Conservation (phyloP, 2,329 filamentous ascomycete genomes). For the Xylaria sp. region DNA sequence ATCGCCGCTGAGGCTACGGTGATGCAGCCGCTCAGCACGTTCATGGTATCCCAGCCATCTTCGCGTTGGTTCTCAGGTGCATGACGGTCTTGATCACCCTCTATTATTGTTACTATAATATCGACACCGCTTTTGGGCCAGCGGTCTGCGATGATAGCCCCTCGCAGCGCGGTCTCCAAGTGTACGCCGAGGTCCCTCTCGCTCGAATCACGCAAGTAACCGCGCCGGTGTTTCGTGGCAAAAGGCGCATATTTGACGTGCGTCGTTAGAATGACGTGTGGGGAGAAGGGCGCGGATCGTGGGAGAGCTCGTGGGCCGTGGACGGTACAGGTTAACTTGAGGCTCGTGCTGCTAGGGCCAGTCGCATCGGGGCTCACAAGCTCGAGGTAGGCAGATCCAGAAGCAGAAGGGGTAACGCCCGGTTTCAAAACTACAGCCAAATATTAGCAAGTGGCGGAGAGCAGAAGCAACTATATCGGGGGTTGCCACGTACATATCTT, state of each 20-base stretch:
- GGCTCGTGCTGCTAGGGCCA: slow-evolving; percentile 61
- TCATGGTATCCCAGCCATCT: slow-evolving; percentile 87
- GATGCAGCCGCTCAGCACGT: slow-evolving; percentile 87
- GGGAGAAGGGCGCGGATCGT: slow-evolving; percentile 87
- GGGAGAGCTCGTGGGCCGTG: slow-evolving; percentile 92
- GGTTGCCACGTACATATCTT: slow-evolving; percentile 75
- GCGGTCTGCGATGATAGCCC: slow-evolving; percentile 87
- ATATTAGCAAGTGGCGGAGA: slow-evolving; percentile 9
- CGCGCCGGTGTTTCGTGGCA: slow-evolving; percentile 79
- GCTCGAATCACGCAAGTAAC: slow-evolving; percentile 82
- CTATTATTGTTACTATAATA: slow-evolving; percentile 88
- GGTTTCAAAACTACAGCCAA: slow-evolving; percentile 74
- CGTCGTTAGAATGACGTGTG: slow-evolving; percentile 87
- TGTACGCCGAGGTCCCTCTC: slow-evolving; percentile 92
- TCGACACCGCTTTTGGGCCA: slow-evolving; percentile 99
- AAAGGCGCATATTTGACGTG: slow-evolving; percentile 98
- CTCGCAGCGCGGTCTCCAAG: slow-evolving; percentile 86
- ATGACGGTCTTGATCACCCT: slow-evolving; percentile 83
- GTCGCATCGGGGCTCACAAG: slow-evolving; percentile 56
- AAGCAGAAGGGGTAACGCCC: slow-evolving; percentile 89
- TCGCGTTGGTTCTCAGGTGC: slow-evolving; percentile 55
- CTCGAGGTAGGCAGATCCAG: slow-evolving; percentile 88
- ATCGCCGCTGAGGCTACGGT: slow-evolving; percentile 93
- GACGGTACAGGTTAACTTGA: slow-evolving; percentile 92
- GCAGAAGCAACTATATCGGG: slow-evolving; percentile 1